Conservation (phyloP, 192 early-diverging fungal genomes). For the Jimgerdemannia flammicorona region DNA sequence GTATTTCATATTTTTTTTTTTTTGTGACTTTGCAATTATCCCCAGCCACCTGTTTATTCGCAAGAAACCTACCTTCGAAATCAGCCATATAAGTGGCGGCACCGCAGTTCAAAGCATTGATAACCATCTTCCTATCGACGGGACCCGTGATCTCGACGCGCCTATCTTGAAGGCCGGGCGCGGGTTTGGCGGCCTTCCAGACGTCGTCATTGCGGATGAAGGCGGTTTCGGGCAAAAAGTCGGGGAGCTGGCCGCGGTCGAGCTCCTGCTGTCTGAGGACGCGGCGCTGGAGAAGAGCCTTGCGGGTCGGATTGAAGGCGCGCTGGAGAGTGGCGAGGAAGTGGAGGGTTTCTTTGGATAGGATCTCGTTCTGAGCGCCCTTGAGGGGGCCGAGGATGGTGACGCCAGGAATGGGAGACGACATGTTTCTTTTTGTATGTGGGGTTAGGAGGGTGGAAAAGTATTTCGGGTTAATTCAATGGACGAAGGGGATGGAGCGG, state of each 20-base stretch:
- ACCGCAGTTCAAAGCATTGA: slow-evolving; percentile 96
- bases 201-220: slow-evolving; percentile 85
- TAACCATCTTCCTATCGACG: slow-evolving; percentile 99
- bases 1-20: not conserved
- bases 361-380: slow-evolving; percentile 63
- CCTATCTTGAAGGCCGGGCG: slow-evolving; percentile 86
- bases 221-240: slow-evolving; percentile 91
- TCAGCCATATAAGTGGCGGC: slow-evolving; percentile 97
- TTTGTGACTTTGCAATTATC: not conserved
- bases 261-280: slow-evolving; percentile 73
- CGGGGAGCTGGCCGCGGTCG: slow-evolving; percentile 78
- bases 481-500: not conserved
- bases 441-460: too few relatives aligned
- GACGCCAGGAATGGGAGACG: slow-evolving; percentile 63
- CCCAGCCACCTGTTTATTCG: not conserved
- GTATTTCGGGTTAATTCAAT: not conserved
- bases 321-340: slow-evolving; percentile 91
- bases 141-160: slow-evolving; percentile 98
- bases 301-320: slow-evolving; percentile 86
- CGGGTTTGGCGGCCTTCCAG: slow-evolving; percentile 87
- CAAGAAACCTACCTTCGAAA: slow-evolving; percentile 65
- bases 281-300: slow-evolving; percentile 79
- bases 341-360: slow-evolving; percentile 74
- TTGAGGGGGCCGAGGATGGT: slow-evolving; percentile 66
- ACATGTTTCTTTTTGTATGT: not conserved